Evolutionary conservation across 2,329 filamentous ascomycete genomes (phyloP).

Genomic region (Lizonia empirigonia): DNA sequence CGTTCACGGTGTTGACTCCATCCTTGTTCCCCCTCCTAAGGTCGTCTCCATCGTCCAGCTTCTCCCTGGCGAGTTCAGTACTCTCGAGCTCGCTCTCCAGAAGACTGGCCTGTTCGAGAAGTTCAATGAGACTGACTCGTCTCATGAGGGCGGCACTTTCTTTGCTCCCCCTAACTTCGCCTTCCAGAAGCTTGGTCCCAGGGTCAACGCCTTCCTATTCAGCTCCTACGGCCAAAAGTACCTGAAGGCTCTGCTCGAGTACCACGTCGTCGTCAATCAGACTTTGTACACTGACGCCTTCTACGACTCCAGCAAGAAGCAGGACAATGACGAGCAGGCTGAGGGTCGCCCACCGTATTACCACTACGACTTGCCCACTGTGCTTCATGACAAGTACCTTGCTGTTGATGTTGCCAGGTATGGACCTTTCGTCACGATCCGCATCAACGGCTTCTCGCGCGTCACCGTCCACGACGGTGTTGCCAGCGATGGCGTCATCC

Average conservation of each 20-base stretch:
- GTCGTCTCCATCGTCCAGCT: slow-evolving; percentile 67
- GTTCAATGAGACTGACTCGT: slow-evolving; percentile 56
- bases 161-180: slow-evolving; percentile 83
- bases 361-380: slow-evolving; percentile 74
- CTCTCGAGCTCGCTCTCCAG: slow-evolving; percentile 72
- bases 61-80: slow-evolving; percentile 75
- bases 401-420: slow-evolving; percentile 73
- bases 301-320: slow-evolving; percentile 59
- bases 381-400: slow-evolving; percentile 69
- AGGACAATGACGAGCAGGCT: slow-evolving; percentile 28
- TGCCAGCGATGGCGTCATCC: slow-evolving; percentile 80
- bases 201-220: slow-evolving; percentile 84
- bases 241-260: slow-evolving; percentile 76
- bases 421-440: slow-evolving; percentile 71
- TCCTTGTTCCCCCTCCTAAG: slow-evolving; percentile 77
- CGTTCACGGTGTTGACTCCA: slow-evolving; percentile 74
- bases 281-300: slow-evolving; percentile 85
- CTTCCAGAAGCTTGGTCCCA: slow-evolving; percentile 75
- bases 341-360: slow-evolving; percentile 52
- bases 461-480: slow-evolving; percentile 73
- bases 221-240: slow-evolving; percentile 74
- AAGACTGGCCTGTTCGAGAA: slow-evolving; percentile 73
- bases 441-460: slow-evolving; percentile 73
- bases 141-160: slow-evolving; percentile 70
- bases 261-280: slow-evolving; percentile 74